A percentile compares a stretch with the other conserved stretches of the same genome.
phyloP scores from a whole-genome alignment of 805 yeast species.

The Candida broadrunensis region DNA sequence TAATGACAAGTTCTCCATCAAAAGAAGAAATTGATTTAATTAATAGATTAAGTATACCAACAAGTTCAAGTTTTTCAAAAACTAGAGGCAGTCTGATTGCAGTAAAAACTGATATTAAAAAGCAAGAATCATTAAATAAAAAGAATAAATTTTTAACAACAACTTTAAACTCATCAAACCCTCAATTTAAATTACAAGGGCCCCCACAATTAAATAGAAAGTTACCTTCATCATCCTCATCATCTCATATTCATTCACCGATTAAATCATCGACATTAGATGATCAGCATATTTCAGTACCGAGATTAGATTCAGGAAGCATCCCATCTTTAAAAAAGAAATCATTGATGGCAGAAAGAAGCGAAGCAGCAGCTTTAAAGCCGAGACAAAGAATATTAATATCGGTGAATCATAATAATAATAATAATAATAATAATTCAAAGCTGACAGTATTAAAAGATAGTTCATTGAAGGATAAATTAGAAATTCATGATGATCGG shows the following conservation, averaged over 20 bases:
- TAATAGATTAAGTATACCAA: slow-evolving; percentile 24
- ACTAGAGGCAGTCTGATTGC: slow-evolving; percentile 3
- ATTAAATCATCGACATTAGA: slow-evolving; percentile 3
- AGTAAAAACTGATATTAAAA: not conserved
- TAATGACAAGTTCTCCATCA: not conserved
- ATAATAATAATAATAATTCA: no score
- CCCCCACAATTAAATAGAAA: slow-evolving; percentile 1
- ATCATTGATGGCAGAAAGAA: slow-evolving; percentile 25
- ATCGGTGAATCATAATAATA: not conserved
- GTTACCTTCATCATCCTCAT: not conserved
- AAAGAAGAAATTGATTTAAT: slow-evolving; percentile 1
- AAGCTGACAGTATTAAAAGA: not conserved
- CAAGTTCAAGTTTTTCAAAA: slow-evolving; percentile 29
- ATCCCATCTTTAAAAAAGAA: slow-evolving; percentile 23
- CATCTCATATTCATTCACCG: not conserved
- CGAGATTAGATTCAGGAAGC: slow-evolving; percentile 12
- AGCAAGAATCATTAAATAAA: slow-evolving; percentile 8
- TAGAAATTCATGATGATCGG: not conserved
- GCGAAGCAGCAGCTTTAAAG: slow-evolving; percentile 22
- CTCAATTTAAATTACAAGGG: slow-evolving; percentile 19
- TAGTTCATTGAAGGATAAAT: not conserved
- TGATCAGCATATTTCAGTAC: slow-evolving; percentile 7
- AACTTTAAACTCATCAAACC: slow-evolving; percentile 29
- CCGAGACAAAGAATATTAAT: slow-evolving; percentile 21
- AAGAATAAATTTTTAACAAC: slow-evolving; percentile 36